These are phyloP conservation scores for Cryptococcus jaspeensis DNA, from an alignment of 1,284 basidiomycete genomes.

Conservation along the genomic window DNA sequence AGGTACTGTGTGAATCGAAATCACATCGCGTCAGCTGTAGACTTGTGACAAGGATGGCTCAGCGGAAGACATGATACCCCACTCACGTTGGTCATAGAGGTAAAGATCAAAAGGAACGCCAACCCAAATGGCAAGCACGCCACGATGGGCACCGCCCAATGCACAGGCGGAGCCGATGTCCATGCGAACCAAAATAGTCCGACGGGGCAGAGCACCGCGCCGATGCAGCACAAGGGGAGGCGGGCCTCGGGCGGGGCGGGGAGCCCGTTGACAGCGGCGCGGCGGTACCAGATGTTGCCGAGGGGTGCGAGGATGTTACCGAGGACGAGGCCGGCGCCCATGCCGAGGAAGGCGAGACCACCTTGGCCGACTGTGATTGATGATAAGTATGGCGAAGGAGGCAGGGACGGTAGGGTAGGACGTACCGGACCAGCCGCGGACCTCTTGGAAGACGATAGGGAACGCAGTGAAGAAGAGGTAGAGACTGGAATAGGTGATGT, in stretches of 20 bases:
- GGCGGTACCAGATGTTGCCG: slow-evolving; percentile 61
- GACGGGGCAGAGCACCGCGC: slow-evolving; percentile 59
- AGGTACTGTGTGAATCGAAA: too few relatives aligned
- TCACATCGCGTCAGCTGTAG: too few relatives aligned
- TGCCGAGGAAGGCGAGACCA: slow-evolving; percentile 65
- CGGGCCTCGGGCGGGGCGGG: slow-evolving; percentile 57
- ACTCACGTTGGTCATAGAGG: slow-evolving; percentile 48
- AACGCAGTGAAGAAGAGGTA: slow-evolving; percentile 50
- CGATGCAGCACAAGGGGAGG: slow-evolving; percentile 60
- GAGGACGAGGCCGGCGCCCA: slow-evolving; percentile 61
- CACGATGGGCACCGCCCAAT: slow-evolving; percentile 64
- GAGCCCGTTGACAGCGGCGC: too few relatives aligned
- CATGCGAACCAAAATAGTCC: slow-evolving; percentile 63
- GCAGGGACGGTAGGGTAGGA: too few relatives aligned
- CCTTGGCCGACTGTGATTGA: slow-evolving; percentile 54
- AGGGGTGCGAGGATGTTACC: slow-evolving; percentile 41
- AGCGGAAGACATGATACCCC: too few relatives aligned
- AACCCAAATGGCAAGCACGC: slow-evolving; percentile 63
- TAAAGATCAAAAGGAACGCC: slow-evolving; percentile 62
- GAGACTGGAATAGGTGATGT: slow-evolving; percentile 24
- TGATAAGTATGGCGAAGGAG: slow-evolving; percentile 44
- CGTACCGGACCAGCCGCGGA: slow-evolving; percentile 50
- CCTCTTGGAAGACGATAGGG: slow-evolving; percentile 61
- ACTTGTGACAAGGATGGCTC: too few relatives aligned
- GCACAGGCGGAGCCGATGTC: slow-evolving; percentile 61